Evolutionary conservation across 345 rosid genomes (phyloP).

Genomic region (Luvunga scandens): DNA sequence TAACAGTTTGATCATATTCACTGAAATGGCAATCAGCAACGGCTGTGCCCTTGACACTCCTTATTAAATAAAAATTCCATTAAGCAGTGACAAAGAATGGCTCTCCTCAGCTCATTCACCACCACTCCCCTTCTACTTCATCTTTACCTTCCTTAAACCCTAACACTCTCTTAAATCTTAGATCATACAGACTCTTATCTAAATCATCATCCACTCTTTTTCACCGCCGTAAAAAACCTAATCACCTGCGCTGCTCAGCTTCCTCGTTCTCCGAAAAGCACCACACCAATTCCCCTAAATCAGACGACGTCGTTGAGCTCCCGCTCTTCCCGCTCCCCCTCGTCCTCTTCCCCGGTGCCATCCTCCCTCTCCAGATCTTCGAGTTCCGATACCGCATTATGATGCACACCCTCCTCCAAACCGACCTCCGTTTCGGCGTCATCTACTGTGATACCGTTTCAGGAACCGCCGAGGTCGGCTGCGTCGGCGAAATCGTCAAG

Average conservation of each 20-base stretch:
- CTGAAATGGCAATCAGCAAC: not conserved
- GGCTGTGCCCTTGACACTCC: not conserved
- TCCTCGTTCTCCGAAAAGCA: slow-evolving; percentile 55
- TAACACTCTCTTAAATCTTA: slow-evolving; percentile 26
- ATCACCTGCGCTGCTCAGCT: slow-evolving; percentile 43
- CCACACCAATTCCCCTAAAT: slow-evolving; percentile 40
- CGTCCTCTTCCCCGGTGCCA: slow-evolving; percentile 92
- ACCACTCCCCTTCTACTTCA: slow-evolving; percentile 38
- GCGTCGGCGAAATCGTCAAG: slow-evolving; percentile 88
- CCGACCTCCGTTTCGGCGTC: slow-evolving; percentile 91
- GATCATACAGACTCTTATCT: not conserved
- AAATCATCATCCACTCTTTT: slow-evolving; percentile 10
- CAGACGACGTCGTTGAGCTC: slow-evolving; percentile 70
- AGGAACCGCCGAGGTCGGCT: slow-evolving; percentile 75
- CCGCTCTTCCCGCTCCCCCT: slow-evolving; percentile 89
- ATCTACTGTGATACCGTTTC: slow-evolving; percentile 70
- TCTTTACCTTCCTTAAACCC: slow-evolving; percentile 24
- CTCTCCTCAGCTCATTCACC: slow-evolving; percentile 55
- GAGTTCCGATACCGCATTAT: slow-evolving; percentile 98
- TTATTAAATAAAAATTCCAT: not conserved
- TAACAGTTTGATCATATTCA: not conserved
- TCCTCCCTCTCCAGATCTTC: slow-evolving; percentile 92
- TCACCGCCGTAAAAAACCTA: slow-evolving; percentile 17
- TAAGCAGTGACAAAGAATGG: slow-evolving; percentile 37
- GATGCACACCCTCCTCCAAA: slow-evolving; percentile 95